A percentile compares a stretch with the other conserved stretches of the same genome.
Evolutionary conservation across 2,329 filamentous ascomycete species (phyloP).

Genomic region (Calonectria multiphialidica): DNA sequence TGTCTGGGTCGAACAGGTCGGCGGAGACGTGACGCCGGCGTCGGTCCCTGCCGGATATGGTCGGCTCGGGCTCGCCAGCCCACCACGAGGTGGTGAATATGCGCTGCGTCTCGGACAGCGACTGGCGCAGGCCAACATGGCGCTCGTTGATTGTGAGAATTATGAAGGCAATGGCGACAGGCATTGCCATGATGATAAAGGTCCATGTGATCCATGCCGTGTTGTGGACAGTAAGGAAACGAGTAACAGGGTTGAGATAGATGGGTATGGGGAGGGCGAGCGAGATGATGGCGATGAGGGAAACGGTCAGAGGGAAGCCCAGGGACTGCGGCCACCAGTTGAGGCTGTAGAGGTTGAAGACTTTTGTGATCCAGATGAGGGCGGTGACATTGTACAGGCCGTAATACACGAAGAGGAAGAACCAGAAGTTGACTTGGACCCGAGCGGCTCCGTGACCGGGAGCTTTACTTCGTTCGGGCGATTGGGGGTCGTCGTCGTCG

Average conservation of each 20-base stretch:
- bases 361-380: conserved; percentile 78
- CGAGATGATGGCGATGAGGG: conserved; percentile 71
- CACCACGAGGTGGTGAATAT: conserved; percentile 77
- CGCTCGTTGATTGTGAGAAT: conserved; percentile 74
- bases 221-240: conserved; percentile 70
- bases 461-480: conserved; percentile 52
- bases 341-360: conserved; percentile 78
- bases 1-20: conserved; percentile 54
- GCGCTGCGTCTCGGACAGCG: conserved; percentile 74
- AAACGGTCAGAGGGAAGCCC: conserved; percentile 74
- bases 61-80: conserved; percentile 66
- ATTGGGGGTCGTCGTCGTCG: conserved; percentile 43
- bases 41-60: conserved; percentile 57
- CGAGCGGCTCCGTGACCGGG: conserved; percentile 74
- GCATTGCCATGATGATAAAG: conserved; percentile 77
- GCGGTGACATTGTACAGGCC: conserved; percentile 77
- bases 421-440: conserved; percentile 78
- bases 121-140: conserved; percentile 70
- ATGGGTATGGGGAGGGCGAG: conserved; percentile 70
- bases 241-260: conserved; percentile 65
- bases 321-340: conserved; percentile 78
- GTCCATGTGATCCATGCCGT: conserved; percentile 78
- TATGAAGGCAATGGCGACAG: conserved; percentile 73
- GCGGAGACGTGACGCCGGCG: conserved; percentile 52
- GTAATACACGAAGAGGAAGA: conserved; percentile 78